These are phyloP conservation scores for Ephemerocybe angulata DNA, from an alignment of 768 basidiomycete genomes.

Conservation along the genomic window DNA sequence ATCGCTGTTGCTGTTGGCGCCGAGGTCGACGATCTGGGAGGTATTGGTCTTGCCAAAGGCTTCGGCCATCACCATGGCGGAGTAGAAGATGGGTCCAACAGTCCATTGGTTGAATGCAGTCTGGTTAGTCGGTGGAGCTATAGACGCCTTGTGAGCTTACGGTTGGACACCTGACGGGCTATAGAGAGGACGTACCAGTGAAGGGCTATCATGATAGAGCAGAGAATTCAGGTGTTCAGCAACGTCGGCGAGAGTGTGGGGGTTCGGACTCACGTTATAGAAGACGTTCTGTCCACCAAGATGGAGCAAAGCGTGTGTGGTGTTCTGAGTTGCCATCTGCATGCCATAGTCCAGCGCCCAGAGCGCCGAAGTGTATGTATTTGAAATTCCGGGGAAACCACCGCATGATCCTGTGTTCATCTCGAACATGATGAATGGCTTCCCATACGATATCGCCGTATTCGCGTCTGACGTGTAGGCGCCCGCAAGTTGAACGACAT, in stretches of 20 bases:
- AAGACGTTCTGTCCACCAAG: slow-evolving; percentile 61
- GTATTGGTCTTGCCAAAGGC: slow-evolving; percentile 59
- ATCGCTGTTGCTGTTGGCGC: slow-evolving; percentile 36
- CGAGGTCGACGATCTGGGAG: slow-evolving; percentile 64
- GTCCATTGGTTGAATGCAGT: slow-evolving; percentile 67
- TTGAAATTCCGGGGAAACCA: slow-evolving; percentile 60
- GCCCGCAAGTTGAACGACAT: slow-evolving; percentile 46
- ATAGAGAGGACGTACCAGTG: slow-evolving; percentile 7
- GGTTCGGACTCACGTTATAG: slow-evolving; percentile 54
- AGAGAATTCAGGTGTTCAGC: slow-evolving; percentile 11
- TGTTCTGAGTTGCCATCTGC: slow-evolving; percentile 54
- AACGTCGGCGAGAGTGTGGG: slow-evolving; percentile 38
- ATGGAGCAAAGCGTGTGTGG: slow-evolving; percentile 47
- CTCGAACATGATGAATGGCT: slow-evolving; percentile 65
- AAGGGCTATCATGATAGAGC: slow-evolving; percentile 38
- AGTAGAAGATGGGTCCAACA: slow-evolving; percentile 73
- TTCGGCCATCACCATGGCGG: slow-evolving; percentile 68
- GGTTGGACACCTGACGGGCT: neutral
- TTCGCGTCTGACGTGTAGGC: slow-evolving; percentile 50
- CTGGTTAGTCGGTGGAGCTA: slow-evolving; percentile 54
- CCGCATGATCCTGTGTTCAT: slow-evolving; percentile 70
- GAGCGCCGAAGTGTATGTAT: slow-evolving; percentile 59
- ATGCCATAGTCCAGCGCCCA: slow-evolving; percentile 63
- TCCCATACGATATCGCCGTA: slow-evolving; percentile 38
- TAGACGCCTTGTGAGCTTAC: slow-evolving; percentile 9